phyloP scores from a whole-genome alignment of 306 rosid genomes.

The Trifolium dubium region DNA sequence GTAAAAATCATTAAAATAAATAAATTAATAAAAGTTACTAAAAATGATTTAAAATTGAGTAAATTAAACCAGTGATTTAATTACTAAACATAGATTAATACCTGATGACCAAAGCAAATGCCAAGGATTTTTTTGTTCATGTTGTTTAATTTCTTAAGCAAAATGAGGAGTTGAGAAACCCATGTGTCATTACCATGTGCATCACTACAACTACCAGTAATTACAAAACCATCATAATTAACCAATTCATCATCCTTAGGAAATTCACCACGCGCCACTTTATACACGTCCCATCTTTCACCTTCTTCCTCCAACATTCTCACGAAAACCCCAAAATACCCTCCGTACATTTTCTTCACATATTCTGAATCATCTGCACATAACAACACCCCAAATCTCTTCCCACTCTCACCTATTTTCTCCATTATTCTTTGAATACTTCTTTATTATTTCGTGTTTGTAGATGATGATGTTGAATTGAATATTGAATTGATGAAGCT shows the following conservation, averaged over 20 bases:
- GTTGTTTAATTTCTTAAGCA: conserved; percentile 59
- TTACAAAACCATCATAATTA: conserved; percentile 70
- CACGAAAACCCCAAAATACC: conserved; percentile 75
- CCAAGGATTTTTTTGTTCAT: conserved; percentile 76
- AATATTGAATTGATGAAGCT: not conserved
- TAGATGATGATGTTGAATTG: not conserved
- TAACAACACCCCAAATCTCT: conserved; percentile 62
- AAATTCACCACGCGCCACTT: conserved; percentile 69
- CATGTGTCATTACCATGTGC: conserved; percentile 79
- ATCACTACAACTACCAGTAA: conserved; percentile 87
- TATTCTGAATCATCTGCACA: conserved; percentile 91
- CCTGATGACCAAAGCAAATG: conserved; percentile 95
- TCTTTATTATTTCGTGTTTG: too few species aligned
- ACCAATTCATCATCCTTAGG: conserved; percentile 61
- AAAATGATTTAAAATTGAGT: too few species aligned
- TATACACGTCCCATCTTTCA: conserved; percentile 73
- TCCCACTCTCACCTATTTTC: conserved; percentile 46
- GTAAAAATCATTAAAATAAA: too few species aligned
- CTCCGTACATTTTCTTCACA: conserved; percentile 74
- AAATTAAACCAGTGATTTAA: not conserved
- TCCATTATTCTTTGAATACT: not conserved
- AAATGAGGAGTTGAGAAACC: conserved; percentile 59
- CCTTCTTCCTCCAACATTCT: conserved; percentile 85
- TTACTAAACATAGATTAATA: not conserved
- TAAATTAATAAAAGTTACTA: not conserved